phyloP scores from a whole-genome alignment of 208 protist genomes.

The Wallacemonas rigidus region DNA sequence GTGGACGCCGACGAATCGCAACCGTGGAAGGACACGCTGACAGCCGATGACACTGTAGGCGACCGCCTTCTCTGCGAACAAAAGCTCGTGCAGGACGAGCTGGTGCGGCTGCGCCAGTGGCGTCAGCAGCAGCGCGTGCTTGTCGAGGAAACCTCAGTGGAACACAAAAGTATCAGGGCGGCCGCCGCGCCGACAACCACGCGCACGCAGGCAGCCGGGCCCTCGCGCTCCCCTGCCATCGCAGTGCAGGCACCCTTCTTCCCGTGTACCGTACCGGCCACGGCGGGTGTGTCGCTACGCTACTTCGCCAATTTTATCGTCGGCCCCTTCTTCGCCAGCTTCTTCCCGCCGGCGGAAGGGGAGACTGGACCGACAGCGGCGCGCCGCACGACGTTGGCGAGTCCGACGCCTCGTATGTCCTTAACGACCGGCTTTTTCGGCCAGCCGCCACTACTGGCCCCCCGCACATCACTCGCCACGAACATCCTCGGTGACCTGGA shows the following conservation, averaged over 20 bases:
- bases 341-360: slow-evolving; percentile 30
- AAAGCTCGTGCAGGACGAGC: slow-evolving; percentile 18
- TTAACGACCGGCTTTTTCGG: not conserved
- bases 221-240: not conserved
- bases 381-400: too few relatives aligned
- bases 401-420: not conserved
- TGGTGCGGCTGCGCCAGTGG: slow-evolving; percentile 28
- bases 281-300: slow-evolving; percentile 40
- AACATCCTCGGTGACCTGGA: not conserved
- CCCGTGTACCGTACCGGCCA: slow-evolving; percentile 16
- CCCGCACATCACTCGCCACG: not conserved
- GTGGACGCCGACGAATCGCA: not conserved
- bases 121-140: slow-evolving; percentile 19
- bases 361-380: too few relatives aligned
- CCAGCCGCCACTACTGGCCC: not conserved
- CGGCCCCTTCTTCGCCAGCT: slow-evolving; percentile 40
- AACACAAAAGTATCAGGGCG: not conserved
- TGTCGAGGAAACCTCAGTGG: not conserved
- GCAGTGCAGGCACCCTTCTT: not conserved
- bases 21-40: not conserved
- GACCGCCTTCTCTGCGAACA: slow-evolving; percentile 6
- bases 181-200: not conserved
- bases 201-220: not conserved
- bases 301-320: slow-evolving; percentile 66
- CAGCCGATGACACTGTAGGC: not conserved